Base-by-base conservation (phyloP, 306 rosid genomes). In the Sphenostylis stenocarpa region DNA sequence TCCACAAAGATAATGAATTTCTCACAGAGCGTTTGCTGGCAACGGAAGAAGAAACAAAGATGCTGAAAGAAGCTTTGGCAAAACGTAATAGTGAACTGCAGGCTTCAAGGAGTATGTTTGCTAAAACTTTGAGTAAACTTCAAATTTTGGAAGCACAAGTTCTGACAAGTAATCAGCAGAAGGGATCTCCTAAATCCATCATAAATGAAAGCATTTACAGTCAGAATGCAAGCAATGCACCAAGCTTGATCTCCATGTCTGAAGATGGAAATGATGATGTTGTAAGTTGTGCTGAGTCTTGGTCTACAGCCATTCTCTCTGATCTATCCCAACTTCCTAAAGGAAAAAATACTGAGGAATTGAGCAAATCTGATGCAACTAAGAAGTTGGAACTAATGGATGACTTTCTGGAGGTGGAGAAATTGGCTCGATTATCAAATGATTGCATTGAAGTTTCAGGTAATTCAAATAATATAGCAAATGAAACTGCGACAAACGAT, bases 361-460 rank as follows among this genome's bases (percentile, higher is more conserved):
- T 80, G 34, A 78, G 85, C 84, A 89, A 80, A 83, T 86, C 93
- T 41, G 96, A 88, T 81, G 86, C 82, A 71, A 77, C 84, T 65
- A 89, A 77, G 72, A 90, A 86, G 82, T 85, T 96, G 88, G 93
- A 90, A 67, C 90, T 96, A 56, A 96, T 96, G 99, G 99, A 96
- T 79, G 99, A 96, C 88, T 96, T 96, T 86, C 80, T 96, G 86
- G 99, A 96, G 89, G 96, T 96, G 87, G 99, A 96, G 85, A 96
- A 96, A 78, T 81, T 92, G 82, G 99, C 98, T 53, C 85, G 96
- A 75, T 79, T 88, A 48, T 84, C 97, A 26, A 85, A 88, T 60
- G 91, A 84, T 16, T 88, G 91, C 21, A 84, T 82, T 72, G 90
- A 87, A 29, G 85, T 75, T 77, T 82, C 88, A 38, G 73, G 78